phyloP scores from a whole-genome alignment of 176 grass and related monocot genomes.

The maize (Zea mays) region DNA sequence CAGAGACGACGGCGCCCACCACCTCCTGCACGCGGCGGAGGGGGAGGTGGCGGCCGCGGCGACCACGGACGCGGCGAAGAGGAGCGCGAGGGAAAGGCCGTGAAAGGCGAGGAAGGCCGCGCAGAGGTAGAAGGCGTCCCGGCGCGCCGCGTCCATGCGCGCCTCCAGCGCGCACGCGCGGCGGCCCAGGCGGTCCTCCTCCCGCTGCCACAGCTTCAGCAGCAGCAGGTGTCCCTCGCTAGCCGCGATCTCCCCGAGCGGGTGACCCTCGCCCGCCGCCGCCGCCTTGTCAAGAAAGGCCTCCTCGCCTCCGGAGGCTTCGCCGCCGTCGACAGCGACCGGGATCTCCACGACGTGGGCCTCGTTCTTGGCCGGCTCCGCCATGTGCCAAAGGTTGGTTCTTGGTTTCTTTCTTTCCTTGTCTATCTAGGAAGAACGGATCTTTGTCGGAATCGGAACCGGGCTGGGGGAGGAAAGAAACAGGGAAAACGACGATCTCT shows the following conservation, averaged over 20 bases:
- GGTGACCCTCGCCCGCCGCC: constrained; percentile 40
- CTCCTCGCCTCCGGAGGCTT: background rate
- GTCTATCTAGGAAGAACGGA: background rate
- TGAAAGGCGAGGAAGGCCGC: constrained; percentile 90
- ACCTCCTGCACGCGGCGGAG: constrained; percentile 45
- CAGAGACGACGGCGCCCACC: constrained; percentile 76
- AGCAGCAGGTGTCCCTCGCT: constrained; percentile 85
- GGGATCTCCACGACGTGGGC: constrained; percentile 53
- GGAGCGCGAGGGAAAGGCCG: constrained; percentile 68
- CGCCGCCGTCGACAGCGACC: constrained; percentile 32
- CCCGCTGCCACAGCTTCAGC: constrained; percentile 87
- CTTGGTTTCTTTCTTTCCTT: background rate
- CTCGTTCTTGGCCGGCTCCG: constrained; percentile 35
- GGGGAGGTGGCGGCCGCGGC: background rate
- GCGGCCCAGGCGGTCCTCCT: constrained; percentile 62
- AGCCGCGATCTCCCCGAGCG: constrained; percentile 65
- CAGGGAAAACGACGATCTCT: constrained; percentile 4
- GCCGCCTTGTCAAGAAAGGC: constrained; percentile 24
- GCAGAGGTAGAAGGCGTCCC: constrained; percentile 79
- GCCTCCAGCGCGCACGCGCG: constrained; percentile 60
- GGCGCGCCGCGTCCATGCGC: constrained; percentile 56
- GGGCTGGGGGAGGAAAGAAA: background rate
- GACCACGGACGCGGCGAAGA: constrained; percentile 67
- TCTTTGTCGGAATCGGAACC: background rate
- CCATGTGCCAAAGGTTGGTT: background rate